Base-by-base conservation (phyloP, 2,329 filamentous ascomycete species). In the Neodidymelliopsis sp. region DNA sequence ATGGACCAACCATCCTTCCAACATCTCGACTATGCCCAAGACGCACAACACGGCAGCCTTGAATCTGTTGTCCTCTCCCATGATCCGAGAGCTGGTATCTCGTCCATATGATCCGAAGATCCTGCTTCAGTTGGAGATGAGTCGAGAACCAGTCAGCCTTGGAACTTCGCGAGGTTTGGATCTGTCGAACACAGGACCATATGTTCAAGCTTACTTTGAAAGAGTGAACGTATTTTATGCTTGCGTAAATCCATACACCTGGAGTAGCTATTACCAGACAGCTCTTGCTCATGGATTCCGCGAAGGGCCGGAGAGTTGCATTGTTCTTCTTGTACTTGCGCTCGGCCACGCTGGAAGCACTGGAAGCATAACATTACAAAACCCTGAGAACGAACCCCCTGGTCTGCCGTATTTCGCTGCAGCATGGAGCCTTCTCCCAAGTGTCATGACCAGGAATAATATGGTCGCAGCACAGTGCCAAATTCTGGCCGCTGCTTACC, bases 1-100 rank as follows among this genome's bases (percentile, higher is more conserved):
- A 3, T 91, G 88, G 88, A 83, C 79, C 16, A 83, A 79, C 45
- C 79, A 66, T 66, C 79, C 62, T 64, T 79, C 54, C 62, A 92
- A 90, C 70, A 91, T 93, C 57, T 91, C 89, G 2, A 90, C 88
- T 19, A 93, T 93, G 89, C 90, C 90, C 16, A 92, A 91, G 72
- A 81, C 88, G 12, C 90, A 93, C 71, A 92, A 89, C 0, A 93
- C 90, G 50, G 89, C 89, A 5, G 88, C 89, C 1, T 76, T 91
- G 59, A 87, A 93, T 69, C 76, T 93, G 15, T 77, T 93, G 5
- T 88, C 91, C 63, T 92, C 89, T 84, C 90, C 89, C 10, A 78
- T 91, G 57, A 92, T 93, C 58, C 82, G 88, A 19, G 87, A 91
- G 64, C 77, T 94, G 16, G 87, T 93, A 7, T 87, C 87, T 20